Base-by-base conservation (phyloP, 2,329 filamentous ascomycete genomes). In the Colletotrichum destructivum region DNA sequence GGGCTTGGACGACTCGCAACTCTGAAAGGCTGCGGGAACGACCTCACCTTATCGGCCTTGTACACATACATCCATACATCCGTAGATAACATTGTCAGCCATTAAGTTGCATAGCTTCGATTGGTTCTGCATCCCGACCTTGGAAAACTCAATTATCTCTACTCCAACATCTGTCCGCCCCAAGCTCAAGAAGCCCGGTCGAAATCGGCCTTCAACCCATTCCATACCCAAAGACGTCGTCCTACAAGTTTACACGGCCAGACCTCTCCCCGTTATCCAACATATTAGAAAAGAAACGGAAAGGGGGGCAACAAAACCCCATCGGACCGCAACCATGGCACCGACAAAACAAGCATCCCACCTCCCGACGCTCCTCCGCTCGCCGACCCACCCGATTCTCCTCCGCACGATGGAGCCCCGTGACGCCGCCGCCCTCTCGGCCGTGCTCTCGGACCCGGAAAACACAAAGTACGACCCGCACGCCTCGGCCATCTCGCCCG, bases 361-460 rank as follows among this genome's bases (percentile, higher is more conserved):
- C 66, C 75, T 78, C 59, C 38, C 74, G 69, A 76, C 76, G 3
- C 55, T 63, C 54, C 69, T 79, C 70, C 52, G 56, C 54, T 78
- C 77, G 40, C 26, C 59, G 1, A 73, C 75, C 15, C 73, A 76
- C 61, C 76, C 77, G 60, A 72, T 79, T 67, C 54, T 71, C 35
- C 77, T 79, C 40, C 77, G 77, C 72, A 79, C 74, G 26, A 72
- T 74, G 55, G 66, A 74, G 21, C 68, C 69, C 44, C 57, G 62
- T 42, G 77, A 79, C 62, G 76, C 74, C 35, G 46, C 71, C 8
- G 42, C 64, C 67, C 57, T 75, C 66, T 72, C 75, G 12, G 74
- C 77, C 46, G 76, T 82, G 51, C 76, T 77, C 66, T 71, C 77
- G 15, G 72, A 76, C 44, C 74, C 72, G 52, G 46, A 67, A 26